Conservation (phyloP, 768 basidiomycete species). For the Leccinum fibrillosum region DNA sequence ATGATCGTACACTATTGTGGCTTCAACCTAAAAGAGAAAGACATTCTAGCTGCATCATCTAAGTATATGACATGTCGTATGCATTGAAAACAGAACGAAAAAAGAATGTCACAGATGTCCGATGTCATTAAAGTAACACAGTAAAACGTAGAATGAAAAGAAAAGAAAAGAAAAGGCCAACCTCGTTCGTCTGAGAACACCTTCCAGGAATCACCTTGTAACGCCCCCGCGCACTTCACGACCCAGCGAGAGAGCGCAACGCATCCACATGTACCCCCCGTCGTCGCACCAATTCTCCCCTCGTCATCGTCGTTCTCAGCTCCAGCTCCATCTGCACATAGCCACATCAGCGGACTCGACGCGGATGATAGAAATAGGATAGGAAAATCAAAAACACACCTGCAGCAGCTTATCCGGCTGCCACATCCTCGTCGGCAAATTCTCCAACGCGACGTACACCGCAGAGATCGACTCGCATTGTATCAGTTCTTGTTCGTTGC, state of each 20-base stretch:
- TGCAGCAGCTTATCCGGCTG: constrained; percentile 86
- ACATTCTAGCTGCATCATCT: no score
- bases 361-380: no score
- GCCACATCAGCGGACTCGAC: background rate
- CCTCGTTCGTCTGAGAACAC: no score
- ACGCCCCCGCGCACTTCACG: background rate
- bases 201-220: no score
- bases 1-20: no score
- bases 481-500: constrained; percentile 80
- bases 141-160: no score
- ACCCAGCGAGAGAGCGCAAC: background rate
- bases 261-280: constrained; percentile 9
- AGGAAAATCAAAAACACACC: constrained; percentile 39
- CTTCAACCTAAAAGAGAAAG: no score
- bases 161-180: no score
- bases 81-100: no score
- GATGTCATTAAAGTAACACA: no score
- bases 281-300: constrained; percentile 54
- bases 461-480: constrained; percentile 83
- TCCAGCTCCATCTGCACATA: constrained; percentile 51
- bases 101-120: no score
- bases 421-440: constrained; percentile 91
- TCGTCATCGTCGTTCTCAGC: constrained; percentile 48
- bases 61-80: no score
- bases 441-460: constrained; percentile 86